These are phyloP conservation scores for Silene conica DNA, from an alignment of 148 eudicot species.

Conservation along the genomic window DNA sequence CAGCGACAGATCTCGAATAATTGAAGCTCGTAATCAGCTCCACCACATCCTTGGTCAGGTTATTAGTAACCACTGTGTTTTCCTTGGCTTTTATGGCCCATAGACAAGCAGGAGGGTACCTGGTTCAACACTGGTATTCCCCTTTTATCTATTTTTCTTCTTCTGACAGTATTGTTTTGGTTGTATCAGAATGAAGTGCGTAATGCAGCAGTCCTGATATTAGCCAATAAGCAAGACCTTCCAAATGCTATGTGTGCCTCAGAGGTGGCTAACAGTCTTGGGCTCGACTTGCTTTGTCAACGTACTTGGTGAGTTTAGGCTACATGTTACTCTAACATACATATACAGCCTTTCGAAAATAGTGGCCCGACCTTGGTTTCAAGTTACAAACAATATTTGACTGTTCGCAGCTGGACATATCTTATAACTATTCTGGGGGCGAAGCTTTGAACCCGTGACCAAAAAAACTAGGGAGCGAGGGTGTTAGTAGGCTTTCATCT, in stretches of 20 bases:
- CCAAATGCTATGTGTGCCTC: conserved; percentile 42
- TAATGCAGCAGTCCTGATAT: conserved; percentile 32
- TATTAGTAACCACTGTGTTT: background rate
- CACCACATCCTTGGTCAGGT: conserved; percentile 43
- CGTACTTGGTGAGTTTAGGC: conserved; percentile 31
- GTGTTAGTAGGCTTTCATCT: too few relatives aligned
- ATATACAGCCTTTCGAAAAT: background rate
- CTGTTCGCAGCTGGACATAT: too few relatives aligned
- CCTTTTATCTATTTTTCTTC: background rate
- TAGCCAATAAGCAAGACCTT: conserved; percentile 56
- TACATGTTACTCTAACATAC: too few relatives aligned
- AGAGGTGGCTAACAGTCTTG: conserved; percentile 47
- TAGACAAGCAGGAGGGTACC: too few relatives aligned
- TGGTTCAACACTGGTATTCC: too few relatives aligned
- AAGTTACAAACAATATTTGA: too few relatives aligned
- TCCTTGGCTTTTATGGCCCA: too few relatives aligned
- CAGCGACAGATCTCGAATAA: conserved; percentile 34
- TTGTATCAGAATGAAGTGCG: conserved; percentile 32
- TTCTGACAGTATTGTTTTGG: background rate
- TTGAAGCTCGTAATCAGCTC: conserved; percentile 49
- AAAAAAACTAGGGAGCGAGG: too few relatives aligned
- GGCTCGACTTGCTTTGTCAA: conserved; percentile 31
- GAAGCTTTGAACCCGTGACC: too few relatives aligned
- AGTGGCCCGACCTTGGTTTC: too few relatives aligned
- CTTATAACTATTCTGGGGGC: too few relatives aligned